Base-by-base conservation (phyloP, 495 filamentous ascomycete species). In the Neurospora cerealis region DNA sequence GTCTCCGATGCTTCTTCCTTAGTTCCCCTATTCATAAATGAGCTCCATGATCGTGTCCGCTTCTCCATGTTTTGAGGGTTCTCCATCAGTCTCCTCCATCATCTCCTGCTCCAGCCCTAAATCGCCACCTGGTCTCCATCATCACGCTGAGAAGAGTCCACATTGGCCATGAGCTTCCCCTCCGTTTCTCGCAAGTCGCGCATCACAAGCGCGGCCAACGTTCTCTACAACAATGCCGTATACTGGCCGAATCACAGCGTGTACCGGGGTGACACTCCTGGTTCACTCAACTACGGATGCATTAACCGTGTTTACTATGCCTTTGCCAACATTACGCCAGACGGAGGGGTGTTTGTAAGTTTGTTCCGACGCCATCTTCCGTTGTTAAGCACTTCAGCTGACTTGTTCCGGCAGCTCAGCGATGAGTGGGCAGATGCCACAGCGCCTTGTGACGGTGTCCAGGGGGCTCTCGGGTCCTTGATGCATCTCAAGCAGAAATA, bases 221-320 rank as follows among this genome's bases (percentile, higher is more conserved):
- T 88, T 48, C 88, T 88, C 83, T 87, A 86, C 78, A 86, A 84
- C 72, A 97, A 97, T 81, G 93, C 91, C 28, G 91, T 93, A n/a
- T 96, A 96, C 81, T 97, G 94, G 84, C 93, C 94, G 4, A 97
- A 96, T 80, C 93, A 91, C 87, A 86, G 90, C 69, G 88, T 95
- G 40, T 95, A 96, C 80, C 86, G 86, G 72, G 88, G 92, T 77
- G 90, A 93, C 74, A 89, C 93, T 28, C 94, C 94, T 2, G 93
- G 91, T 0, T 89, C 89, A 19, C 82, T 97, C 74, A 91, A 93
- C 80, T 86, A 87, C 75, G 80, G 81, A 46, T 87, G 85, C 74
- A 84, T 88, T 72, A 86, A 93, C 71, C 92, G 95, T 78, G 88
- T 96, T 46, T 96, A 95, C 79, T 97, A 97, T 80, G 93, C 94